Evolutionary conservation across 257 asterid genomes (phyloP).

Genomic region (Fraxinus cuspidata): DNA sequence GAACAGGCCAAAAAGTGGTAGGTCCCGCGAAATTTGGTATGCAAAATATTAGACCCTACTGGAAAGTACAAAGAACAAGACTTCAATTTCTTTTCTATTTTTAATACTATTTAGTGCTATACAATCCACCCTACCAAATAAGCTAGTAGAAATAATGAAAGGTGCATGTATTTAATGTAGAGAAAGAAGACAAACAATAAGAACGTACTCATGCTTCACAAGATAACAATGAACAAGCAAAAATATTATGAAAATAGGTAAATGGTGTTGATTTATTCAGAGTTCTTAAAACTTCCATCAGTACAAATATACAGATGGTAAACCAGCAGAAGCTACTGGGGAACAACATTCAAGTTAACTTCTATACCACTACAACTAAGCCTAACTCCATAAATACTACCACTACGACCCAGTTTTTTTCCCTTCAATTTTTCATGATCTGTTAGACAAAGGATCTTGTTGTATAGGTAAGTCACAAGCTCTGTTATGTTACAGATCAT

Average conservation of each 20-base stretch:
- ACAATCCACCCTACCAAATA: slow-evolving; percentile 1
- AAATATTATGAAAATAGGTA: background rate
- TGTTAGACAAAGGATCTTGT: slow-evolving; percentile 32
- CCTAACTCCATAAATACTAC: slow-evolving; percentile 1
- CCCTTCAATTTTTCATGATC: slow-evolving; percentile 34
- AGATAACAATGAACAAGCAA: slow-evolving; percentile 14
- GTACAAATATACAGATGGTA: slow-evolving; percentile 32
- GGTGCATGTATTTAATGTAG: background rate
- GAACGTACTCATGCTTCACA: background rate
- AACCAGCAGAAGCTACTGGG: background rate
- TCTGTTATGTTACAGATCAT: slow-evolving; percentile 48
- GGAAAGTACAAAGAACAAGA: background rate
- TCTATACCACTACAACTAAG: slow-evolving; percentile 28
- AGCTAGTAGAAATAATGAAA: background rate
- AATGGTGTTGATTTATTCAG: slow-evolving; percentile 30
- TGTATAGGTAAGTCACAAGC: slow-evolving; percentile 33
- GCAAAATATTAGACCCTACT: background rate
- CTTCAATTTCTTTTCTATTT: background rate
- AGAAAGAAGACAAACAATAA: background rate
- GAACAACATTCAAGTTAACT: slow-evolving; percentile 16
- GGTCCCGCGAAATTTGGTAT: background rate
- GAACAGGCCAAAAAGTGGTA: slow-evolving; percentile 10
- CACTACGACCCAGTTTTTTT: slow-evolving; percentile 11
- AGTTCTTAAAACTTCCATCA: slow-evolving; percentile 30
- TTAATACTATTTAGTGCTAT: background rate